Conservation (phyloP, 495 filamentous ascomycete genomes). For the Penicillium steckii region DNA sequence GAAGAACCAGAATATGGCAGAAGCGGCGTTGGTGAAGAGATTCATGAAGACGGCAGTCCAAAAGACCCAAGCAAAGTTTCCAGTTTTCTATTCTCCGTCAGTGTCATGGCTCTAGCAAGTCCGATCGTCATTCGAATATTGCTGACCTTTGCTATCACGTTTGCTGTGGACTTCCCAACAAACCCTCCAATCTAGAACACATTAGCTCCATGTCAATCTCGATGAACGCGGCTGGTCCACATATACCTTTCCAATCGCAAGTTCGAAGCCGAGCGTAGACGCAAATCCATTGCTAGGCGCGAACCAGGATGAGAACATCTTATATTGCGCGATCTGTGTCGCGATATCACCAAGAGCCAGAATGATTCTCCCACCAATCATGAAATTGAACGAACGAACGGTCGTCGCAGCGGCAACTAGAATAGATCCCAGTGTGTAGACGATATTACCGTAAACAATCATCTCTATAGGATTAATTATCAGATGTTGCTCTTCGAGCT, state of each 20-base stretch:
- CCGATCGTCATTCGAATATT: not conserved
- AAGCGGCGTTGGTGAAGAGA: conserved; percentile 43
- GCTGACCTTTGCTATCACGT: conserved; percentile 34
- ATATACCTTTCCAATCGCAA: conserved; percentile 41
- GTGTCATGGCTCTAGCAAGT: not conserved
- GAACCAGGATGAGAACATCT: conserved; percentile 52
- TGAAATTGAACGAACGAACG: conserved; percentile 43
- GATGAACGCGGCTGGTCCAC: too few species aligned
- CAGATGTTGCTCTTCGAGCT: not conserved
- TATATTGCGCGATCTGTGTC: conserved; percentile 47
- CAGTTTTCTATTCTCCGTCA: conserved; percentile 32
- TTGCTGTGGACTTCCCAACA: conserved; percentile 37
- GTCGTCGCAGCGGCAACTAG: conserved; percentile 42
- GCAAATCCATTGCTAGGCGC: conserved; percentile 46
- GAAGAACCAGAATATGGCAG: conserved; percentile 41
- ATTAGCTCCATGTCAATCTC: not conserved
- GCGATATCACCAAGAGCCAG: conserved; percentile 45
- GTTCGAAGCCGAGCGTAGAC: conserved; percentile 40
- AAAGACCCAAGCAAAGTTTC: conserved; percentile 46
- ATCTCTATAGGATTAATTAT: conserved; percentile 24
- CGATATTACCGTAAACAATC: conserved; percentile 45
- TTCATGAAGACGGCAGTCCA: conserved; percentile 51
- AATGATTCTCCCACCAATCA: conserved; percentile 43
- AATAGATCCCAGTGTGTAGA: conserved; percentile 47
- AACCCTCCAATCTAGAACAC: conserved; percentile 27